Evolutionary conservation across 108 stramenopile genomes (phyloP).

Genomic region (Cyclostephanos invisitatus): DNA sequence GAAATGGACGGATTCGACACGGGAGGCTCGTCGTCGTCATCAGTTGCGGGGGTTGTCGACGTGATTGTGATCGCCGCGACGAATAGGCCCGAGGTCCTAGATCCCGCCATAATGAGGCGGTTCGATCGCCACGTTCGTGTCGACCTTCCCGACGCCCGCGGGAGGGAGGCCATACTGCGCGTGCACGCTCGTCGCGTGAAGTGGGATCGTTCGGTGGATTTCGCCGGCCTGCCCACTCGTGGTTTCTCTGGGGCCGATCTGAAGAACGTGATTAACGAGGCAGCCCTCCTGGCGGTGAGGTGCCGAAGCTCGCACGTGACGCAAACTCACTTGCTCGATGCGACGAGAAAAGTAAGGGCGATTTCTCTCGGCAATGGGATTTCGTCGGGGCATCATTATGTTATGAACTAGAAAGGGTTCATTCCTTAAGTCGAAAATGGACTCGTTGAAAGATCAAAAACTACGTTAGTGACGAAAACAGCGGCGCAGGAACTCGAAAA

Average conservation of each 20-base stretch:
- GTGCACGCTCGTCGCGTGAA: constrained; percentile 76
- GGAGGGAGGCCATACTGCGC: constrained; percentile 83
- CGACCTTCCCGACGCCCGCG: constrained; percentile 78
- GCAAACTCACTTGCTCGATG: constrained; percentile 63
- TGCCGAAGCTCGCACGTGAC: constrained; percentile 42
- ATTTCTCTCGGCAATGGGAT: constrained; percentile 2
- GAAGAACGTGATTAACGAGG: constrained; percentile 76
- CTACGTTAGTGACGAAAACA: no score
- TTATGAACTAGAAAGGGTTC: background rate
- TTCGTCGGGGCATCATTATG: background rate
- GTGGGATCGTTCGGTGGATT: constrained; percentile 53
- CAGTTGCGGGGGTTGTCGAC: constrained; percentile 40
- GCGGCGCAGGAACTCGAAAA: no score
- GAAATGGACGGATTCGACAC: constrained; percentile 94
- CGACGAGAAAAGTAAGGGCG: constrained; percentile 41
- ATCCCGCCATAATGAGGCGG: constrained; percentile 93
- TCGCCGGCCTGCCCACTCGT: constrained; percentile 48
- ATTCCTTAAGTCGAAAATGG: background rate
- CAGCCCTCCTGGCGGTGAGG: constrained; percentile 76
- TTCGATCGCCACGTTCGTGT: constrained; percentile 95
- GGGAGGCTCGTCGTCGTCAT: constrained; percentile 23
- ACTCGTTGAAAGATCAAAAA: background rate
- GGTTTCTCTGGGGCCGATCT: constrained; percentile 83
- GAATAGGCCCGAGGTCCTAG: constrained; percentile 87
- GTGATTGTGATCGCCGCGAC: constrained; percentile 96